These are phyloP conservation scores for Linaria vulgaris DNA, from an alignment of 257 asterid genomes.

Conservation along the genomic window DNA sequence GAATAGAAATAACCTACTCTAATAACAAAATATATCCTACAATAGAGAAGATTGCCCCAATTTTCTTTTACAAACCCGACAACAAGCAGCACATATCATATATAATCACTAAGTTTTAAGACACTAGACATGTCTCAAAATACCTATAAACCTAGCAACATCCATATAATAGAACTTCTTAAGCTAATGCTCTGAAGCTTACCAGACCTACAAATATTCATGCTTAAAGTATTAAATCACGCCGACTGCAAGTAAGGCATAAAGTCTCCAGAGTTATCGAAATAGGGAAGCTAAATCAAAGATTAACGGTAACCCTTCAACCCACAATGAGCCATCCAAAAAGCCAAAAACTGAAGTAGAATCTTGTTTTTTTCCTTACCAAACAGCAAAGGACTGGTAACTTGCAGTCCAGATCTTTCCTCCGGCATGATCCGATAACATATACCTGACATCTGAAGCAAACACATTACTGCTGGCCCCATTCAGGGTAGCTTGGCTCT, in stretches of 20 bases:
- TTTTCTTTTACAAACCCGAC: slow-evolving; percentile 8
- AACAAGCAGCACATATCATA: slow-evolving; percentile 1
- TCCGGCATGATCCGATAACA: slow-evolving; percentile 69
- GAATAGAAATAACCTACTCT: background rate
- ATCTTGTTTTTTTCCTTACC: slow-evolving; percentile 45
- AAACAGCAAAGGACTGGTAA: slow-evolving; percentile 71
- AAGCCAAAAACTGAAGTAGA: background rate
- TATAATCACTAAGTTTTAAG: slow-evolving; percentile 16
- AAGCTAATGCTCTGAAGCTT: slow-evolving; percentile 2
- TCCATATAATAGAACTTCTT: slow-evolving; percentile 3
- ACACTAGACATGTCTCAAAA: slow-evolving; percentile 11
- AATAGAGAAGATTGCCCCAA: background rate
- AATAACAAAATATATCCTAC: background rate
- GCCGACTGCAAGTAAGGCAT: background rate
- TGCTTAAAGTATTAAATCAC: background rate
- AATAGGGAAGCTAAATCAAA: slow-evolving; percentile 11
- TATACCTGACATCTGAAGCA: slow-evolving; percentile 72
- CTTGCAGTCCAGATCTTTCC: slow-evolving; percentile 89
- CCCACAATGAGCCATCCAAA: background rate
- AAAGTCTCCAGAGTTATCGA: slow-evolving; percentile 1
- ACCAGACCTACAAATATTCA: background rate
- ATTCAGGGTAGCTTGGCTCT: slow-evolving; percentile 63
- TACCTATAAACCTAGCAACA: slow-evolving; percentile 9
- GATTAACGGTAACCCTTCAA: slow-evolving; percentile 7
- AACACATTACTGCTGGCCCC: slow-evolving; percentile 64